These are phyloP conservation scores for Neonectria magnoliae DNA, from an alignment of 2,329 filamentous ascomycete species.

Conservation along the genomic window DNA sequence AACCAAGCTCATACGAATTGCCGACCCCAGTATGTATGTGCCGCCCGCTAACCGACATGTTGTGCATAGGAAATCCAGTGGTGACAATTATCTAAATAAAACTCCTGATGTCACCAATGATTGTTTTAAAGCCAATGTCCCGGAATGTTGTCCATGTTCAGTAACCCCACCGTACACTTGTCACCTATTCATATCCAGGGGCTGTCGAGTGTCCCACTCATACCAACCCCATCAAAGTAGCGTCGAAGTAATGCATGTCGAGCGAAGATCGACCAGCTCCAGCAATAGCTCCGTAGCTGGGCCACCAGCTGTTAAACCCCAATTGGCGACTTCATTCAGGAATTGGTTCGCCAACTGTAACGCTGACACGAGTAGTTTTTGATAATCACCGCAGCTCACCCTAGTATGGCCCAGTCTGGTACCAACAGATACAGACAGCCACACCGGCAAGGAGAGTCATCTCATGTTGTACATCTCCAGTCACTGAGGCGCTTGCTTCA, in stretches of 20 bases:
- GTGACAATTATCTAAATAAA: neutral
- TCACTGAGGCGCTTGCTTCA: neutral
- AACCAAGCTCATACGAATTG: neutral
- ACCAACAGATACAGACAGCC: neutral
- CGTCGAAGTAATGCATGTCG: conserved; percentile 4
- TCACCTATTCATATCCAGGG: neutral
- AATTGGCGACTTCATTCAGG: neutral
- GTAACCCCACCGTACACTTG: neutral
- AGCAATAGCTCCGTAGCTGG: neutral
- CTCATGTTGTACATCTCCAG: neutral
- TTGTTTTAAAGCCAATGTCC: neutral
- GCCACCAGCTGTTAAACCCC: neutral
- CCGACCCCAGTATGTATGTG: neutral
- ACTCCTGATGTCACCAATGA: neutral
- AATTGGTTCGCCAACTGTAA: neutral
- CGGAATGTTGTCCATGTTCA: neutral
- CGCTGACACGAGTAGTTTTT: too few species aligned
- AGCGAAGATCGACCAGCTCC: neutral
- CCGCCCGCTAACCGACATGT: neutral
- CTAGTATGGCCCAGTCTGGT: neutral
- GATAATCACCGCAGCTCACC: neutral
- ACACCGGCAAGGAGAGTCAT: neutral
- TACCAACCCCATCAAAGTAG: conserved; percentile 15
- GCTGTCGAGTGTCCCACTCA: neutral
- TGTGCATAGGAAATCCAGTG: neutral